A percentile compares a stretch with the other conserved stretches of the same genome.
These are phyloP conservation scores for Yamadazyma diddensiae DNA, from an alignment of 1,139 yeast genomes.

Conservation along the genomic window DNA sequence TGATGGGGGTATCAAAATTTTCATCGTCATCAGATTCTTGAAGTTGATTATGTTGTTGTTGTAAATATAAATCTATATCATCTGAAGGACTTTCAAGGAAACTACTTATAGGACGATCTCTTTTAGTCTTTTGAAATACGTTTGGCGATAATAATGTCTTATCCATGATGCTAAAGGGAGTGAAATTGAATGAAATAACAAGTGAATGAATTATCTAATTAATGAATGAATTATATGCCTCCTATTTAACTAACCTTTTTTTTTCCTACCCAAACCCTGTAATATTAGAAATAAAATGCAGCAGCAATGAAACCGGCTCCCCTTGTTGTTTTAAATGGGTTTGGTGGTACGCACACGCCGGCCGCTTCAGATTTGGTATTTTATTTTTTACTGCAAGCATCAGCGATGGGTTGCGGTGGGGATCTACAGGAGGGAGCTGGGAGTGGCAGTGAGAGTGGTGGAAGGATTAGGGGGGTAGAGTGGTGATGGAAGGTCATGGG, in stretches of 20 bases:
- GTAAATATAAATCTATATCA: slow-evolving; percentile 9
- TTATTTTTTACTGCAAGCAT: no score
- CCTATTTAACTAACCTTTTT: no score
- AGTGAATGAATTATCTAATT: no score
- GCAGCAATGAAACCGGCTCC: slow-evolving; percentile 1
- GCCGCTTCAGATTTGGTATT: no score
- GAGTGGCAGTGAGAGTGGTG: no score
- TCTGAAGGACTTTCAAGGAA: slow-evolving; percentile 32
- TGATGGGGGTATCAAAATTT: slow-evolving; percentile 13
- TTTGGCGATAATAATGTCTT: slow-evolving; percentile 11
- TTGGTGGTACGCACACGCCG: slow-evolving; percentile 1
- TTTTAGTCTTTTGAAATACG: slow-evolving; percentile 11
- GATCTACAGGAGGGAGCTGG: no score
- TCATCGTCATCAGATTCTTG: slow-evolving; percentile 5
- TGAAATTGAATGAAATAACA: no score
- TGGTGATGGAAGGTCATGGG: no score
- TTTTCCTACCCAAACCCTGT: no score
- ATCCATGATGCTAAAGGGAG: slow-evolving; percentile 6
- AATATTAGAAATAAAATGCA: background rate
- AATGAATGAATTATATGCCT: background rate
- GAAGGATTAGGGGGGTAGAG: no score
- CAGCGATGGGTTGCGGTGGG: no score
- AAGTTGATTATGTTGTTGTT: slow-evolving; percentile 8
- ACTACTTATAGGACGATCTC: slow-evolving; percentile 29
- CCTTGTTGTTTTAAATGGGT: slow-evolving; percentile 1